Conservation (phyloP, 305 asterid species). For the Stenogyne calaminthoides region DNA sequence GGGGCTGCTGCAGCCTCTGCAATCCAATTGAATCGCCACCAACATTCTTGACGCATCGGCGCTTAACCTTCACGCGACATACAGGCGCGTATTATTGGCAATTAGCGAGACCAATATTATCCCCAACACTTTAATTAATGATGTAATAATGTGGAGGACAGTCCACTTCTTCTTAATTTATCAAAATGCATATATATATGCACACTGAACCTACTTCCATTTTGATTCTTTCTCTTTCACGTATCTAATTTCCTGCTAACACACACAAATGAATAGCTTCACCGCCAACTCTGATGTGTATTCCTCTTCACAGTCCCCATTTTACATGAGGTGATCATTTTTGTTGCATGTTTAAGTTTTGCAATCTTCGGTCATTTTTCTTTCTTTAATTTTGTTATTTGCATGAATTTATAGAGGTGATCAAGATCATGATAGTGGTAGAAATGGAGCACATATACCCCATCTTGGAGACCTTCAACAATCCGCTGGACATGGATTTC, state of each 20-base stretch:
- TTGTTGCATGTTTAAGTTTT: background rate
- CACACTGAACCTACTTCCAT: background rate
- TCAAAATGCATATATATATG: background rate
- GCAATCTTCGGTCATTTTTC: background rate
- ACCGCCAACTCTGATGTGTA: conserved; percentile 42
- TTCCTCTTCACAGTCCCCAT: conserved; percentile 49
- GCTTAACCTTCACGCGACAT: too few relatives aligned
- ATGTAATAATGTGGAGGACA: background rate
- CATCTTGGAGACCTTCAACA: conserved; percentile 71
- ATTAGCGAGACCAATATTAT: too few relatives aligned
- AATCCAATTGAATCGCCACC: too few relatives aligned
- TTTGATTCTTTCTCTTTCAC: background rate
- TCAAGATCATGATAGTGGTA: conserved; percentile 33
- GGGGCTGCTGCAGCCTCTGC: too few relatives aligned
- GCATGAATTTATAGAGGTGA: conserved; percentile 39
- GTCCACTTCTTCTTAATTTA: background rate
- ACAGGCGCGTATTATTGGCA: too few relatives aligned
- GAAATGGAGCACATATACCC: conserved; percentile 47
- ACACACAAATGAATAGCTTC: conserved; percentile 41
- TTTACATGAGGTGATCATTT: conserved; percentile 34
- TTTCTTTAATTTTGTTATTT: background rate
- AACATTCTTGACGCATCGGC: too few relatives aligned
- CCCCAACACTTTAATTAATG: too few relatives aligned
- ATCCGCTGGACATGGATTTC: conserved; percentile 51
- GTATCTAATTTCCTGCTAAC: too few relatives aligned